Conservation (phyloP, 768 basidiomycete genomes). For the Lanmaoa rubissima region DNA sequence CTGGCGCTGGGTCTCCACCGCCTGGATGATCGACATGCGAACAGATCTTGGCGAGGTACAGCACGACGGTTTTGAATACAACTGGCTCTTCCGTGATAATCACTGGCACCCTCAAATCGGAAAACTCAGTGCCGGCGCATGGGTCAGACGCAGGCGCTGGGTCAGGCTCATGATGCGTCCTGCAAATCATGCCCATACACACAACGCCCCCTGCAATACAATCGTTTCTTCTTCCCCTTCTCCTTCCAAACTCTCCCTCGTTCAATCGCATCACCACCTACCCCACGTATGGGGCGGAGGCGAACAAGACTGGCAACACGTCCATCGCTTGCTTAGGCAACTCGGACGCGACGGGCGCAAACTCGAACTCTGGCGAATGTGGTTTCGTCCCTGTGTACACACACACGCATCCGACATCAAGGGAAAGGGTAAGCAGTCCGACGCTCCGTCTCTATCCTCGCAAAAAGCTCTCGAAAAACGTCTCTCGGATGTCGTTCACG, state of each 20-base stretch:
- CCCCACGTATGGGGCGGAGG: constrained; percentile 56
- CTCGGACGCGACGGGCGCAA: constrained; percentile 68
- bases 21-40: constrained; percentile 91
- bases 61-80: constrained; percentile 85
- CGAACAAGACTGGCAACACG: constrained; percentile 60
- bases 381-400: constrained; percentile 50
- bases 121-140: constrained; percentile 59
- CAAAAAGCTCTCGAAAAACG: constrained; percentile 4
- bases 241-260: constrained; percentile 16
- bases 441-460: constrained; percentile 14
- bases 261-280: constrained; percentile 18
- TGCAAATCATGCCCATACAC: constrained; percentile 28
- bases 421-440: constrained; percentile 46
- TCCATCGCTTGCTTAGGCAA: constrained; percentile 48
- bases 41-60: constrained; percentile 71
- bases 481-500: constrained; percentile 9
- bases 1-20: constrained; percentile 78
- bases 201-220: neutral
- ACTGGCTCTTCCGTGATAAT: constrained; percentile 66
- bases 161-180: constrained; percentile 81
- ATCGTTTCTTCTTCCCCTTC: neutral
- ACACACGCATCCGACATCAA: constrained; percentile 20
- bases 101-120: constrained; percentile 68
- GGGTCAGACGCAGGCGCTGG: constrained; percentile 81
- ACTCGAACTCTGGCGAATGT: constrained; percentile 71